These are phyloP conservation scores for Pseudogymnoascus sp. DNA, from an alignment of 2,329 filamentous ascomycete genomes.

Conservation along the genomic window DNA sequence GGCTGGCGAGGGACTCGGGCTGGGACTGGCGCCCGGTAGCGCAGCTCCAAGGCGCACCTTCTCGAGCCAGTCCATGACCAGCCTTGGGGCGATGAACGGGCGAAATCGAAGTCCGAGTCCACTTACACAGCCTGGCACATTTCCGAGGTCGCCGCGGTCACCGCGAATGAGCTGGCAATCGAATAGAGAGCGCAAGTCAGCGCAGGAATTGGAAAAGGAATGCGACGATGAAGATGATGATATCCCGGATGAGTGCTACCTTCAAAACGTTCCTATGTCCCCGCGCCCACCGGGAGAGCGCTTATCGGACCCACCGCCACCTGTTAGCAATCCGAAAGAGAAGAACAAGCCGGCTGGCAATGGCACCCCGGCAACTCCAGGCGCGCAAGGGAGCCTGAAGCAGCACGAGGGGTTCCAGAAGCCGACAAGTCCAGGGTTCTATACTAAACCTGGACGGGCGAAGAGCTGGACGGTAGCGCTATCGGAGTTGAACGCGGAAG, in stretches of 20 bases:
- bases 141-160: slow-evolving; percentile 22
- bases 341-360: slow-evolving; percentile 40
- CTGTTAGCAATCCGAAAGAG: slow-evolving; percentile 31
- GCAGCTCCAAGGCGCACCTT: background rate
- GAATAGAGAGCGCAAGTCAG: slow-evolving; percentile 55
- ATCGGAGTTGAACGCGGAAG: slow-evolving; percentile 62
- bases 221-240: slow-evolving; percentile 72
- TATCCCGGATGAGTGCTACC: slow-evolving; percentile 68
- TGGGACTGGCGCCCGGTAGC: slow-evolving; percentile 23
- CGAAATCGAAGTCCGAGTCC: slow-evolving; percentile 28
- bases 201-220: slow-evolving; percentile 65
- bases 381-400: slow-evolving; percentile 52
- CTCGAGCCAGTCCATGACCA: slow-evolving; percentile 1
- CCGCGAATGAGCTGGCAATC: slow-evolving; percentile 67
- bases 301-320: slow-evolving; percentile 44
- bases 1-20: slow-evolving; percentile 19
- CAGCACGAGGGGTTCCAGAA: slow-evolving; percentile 33
- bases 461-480: slow-evolving; percentile 70
- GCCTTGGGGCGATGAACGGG: slow-evolving; percentile 15
- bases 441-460: slow-evolving; percentile 38
- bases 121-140: slow-evolving; percentile 15
- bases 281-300: slow-evolving; percentile 56
- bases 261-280: slow-evolving; percentile 77
- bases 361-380: slow-evolving; percentile 52
- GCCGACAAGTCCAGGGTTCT: slow-evolving; percentile 1